Evolutionary conservation across 257 asterid species (phyloP).

Genomic region (Fraxinus quadrangulata): DNA sequence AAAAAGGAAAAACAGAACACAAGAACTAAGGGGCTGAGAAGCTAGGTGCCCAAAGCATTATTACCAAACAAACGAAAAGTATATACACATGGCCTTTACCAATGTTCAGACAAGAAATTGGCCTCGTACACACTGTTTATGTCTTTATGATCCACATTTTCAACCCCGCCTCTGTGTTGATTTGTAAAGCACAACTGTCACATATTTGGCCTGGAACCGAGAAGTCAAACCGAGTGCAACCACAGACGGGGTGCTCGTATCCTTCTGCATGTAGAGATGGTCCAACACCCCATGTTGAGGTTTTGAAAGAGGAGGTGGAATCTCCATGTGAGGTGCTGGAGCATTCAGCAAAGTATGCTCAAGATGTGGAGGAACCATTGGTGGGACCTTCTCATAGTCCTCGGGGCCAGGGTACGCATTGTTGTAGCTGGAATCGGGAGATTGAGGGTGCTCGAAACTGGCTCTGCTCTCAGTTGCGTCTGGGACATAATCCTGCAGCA

Average conservation of each 20-base stretch:
- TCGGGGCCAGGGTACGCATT: constrained; percentile 61
- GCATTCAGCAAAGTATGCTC: constrained; percentile 75
- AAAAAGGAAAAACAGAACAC: too few relatives aligned
- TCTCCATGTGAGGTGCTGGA: constrained; percentile 80
- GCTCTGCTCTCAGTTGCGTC: constrained; percentile 82
- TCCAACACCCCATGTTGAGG: constrained; percentile 94
- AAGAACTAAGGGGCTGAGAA: too few relatives aligned
- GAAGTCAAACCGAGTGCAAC: constrained; percentile 94
- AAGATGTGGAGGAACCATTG: constrained; percentile 86
- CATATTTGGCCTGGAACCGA: constrained; percentile 88
- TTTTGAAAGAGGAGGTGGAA: constrained; percentile 79
- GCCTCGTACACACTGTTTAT: background rate
- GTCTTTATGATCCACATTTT: constrained; percentile 11
- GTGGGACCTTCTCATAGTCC: constrained; percentile 92
- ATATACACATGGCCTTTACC: background rate
- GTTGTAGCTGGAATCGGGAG: constrained; percentile 93
- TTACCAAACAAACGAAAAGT: background rate
- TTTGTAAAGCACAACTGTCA: constrained; percentile 94
- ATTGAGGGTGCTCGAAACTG: constrained; percentile 88
- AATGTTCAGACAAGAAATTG: background rate
- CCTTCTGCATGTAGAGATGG: constrained; percentile 97
- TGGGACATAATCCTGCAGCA: constrained; percentile 86
- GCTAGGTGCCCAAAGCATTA: background rate
- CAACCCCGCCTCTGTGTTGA: constrained; percentile 75
- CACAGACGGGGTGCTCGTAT: constrained; percentile 71